These are phyloP conservation scores for Arachis stenosperma DNA, from an alignment of 306 rosid genomes.

Conservation along the genomic window DNA sequence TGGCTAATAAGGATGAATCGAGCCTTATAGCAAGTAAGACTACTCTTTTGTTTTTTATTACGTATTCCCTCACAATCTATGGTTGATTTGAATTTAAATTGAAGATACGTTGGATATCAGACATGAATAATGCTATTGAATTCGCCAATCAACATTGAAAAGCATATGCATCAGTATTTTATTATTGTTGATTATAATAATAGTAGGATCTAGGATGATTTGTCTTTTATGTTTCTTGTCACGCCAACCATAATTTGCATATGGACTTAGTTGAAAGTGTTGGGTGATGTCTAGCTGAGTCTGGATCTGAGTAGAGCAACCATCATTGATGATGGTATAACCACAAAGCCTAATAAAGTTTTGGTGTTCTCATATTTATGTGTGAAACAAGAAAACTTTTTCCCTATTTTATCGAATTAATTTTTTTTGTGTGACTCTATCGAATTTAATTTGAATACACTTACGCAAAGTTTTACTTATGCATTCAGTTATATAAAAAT, in stretches of 20 bases:
- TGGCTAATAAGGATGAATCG: slow-evolving; percentile 4
- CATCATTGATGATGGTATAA: neutral
- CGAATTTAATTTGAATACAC: too few relatives aligned
- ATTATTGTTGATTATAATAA: neutral
- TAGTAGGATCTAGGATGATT: slow-evolving; percentile 26
- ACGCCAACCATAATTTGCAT: slow-evolving; percentile 35
- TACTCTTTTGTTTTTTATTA: neutral
- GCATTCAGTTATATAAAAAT: too few relatives aligned
- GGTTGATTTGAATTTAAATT: slow-evolving; percentile 13
- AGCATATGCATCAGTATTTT: neutral
- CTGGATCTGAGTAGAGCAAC: neutral
- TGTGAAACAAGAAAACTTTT: too few relatives aligned
- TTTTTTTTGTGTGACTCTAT: too few relatives aligned
- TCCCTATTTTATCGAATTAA: too few relatives aligned
- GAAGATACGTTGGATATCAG: slow-evolving; percentile 4
- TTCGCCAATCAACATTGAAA: slow-evolving; percentile 12
- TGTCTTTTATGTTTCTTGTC: slow-evolving; percentile 24
- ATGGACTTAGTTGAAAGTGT: slow-evolving; percentile 9
- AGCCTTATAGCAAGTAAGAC: neutral
- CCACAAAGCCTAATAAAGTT: neutral
- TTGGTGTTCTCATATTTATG: neutral
- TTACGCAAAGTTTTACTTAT: too few relatives aligned
- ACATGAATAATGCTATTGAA: neutral
- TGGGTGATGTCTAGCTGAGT: slow-evolving; percentile 20
- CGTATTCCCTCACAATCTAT: neutral